Base-by-base conservation (phyloP, 164 flowering plant genomes). In the Malania oleifera region DNA sequence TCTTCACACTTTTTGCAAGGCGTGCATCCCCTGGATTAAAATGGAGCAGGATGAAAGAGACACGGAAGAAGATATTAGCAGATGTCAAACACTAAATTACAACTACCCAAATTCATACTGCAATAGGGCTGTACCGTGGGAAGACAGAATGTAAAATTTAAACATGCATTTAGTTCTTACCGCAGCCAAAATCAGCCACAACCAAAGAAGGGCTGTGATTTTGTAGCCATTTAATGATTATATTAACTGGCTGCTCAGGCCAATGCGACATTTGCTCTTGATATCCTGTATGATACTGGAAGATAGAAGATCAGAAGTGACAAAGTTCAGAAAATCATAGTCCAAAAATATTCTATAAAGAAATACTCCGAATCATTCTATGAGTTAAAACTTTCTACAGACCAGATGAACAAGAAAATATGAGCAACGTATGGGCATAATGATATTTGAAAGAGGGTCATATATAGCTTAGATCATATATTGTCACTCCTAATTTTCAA, bases 141-240 rank as follows among this genome's bases (percentile, higher is more conserved):
- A 18, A 28, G 17, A 2, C 19, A n/a, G 39, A 11, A 7, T 0
- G 18, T 41, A 13, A n/a, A 48, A 27, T 22, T 51, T 35, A 4
- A 43, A 40, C 25, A 31, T 9, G 44, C 57, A 13, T 19, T 6
- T 55, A 38, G 54, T 50, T 48, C 82, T 82, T 60, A 92, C 97
- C 98, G 66, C 98, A 89, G 47, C 98, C 97, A 84, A 92, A 92
- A 78, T 92, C 98, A 53, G 91, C 97, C 13, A 92, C 89, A 58
- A 70, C 66, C 54, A 86, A 56, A 60, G 88, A 80, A 67, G 96
- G 68, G 66, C 74, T 67, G 11, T 51, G 87, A 62, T 67, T 75
- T 59, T 84, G 78, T 49, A 92, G 65, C 98, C 98, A 92, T 63
- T 80, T 70, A 64, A 78, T 80, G 52, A 92, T 86, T 40, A 77